phyloP scores from a whole-genome alignment of 2,329 filamentous ascomycete genomes.

The Stachybotrys chlorohalonatus region DNA sequence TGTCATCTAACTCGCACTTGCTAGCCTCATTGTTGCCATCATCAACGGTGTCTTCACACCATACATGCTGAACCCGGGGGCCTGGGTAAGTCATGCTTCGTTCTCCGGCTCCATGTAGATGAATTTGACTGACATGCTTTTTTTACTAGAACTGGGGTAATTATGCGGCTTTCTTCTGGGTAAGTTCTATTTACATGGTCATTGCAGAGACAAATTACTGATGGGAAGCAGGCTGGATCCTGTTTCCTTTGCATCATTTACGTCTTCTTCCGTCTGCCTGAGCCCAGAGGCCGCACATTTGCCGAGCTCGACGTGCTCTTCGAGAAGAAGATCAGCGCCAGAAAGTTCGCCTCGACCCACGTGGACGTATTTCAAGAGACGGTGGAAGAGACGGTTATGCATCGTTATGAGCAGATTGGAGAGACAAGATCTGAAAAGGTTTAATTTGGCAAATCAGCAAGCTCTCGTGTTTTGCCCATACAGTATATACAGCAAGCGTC shows the following conservation, averaged over 20 bases:
- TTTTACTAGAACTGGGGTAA: slow-evolving; percentile 59
- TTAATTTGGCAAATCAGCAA: background rate
- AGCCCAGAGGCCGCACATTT: slow-evolving; percentile 72
- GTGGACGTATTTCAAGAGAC: slow-evolving; percentile 47
- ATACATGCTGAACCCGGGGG: slow-evolving; percentile 83
- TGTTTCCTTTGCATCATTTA: slow-evolving; percentile 77
- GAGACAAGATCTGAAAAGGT: slow-evolving; percentile 5
- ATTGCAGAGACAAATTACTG: slow-evolving; percentile 3
- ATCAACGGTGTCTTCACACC: slow-evolving; percentile 74
- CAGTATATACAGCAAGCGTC: no score
- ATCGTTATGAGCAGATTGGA: slow-evolving; percentile 33
- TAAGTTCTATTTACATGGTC: slow-evolving; percentile 18
- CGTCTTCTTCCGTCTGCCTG: slow-evolving; percentile 50
- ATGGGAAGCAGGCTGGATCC: slow-evolving; percentile 47
- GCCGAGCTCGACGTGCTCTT: slow-evolving; percentile 83
- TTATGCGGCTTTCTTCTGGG: slow-evolving; percentile 82
- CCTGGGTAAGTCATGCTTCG: slow-evolving; percentile 41
- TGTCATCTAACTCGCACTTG: slow-evolving; percentile 2
- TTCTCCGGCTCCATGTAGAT: background rate
- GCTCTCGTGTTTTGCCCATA: no score
- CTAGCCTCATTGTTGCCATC: slow-evolving; percentile 70
- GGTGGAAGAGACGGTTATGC: slow-evolving; percentile 37
- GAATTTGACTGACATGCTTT: background rate
- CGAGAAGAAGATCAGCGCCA: slow-evolving; percentile 59
- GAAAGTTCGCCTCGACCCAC: slow-evolving; percentile 58